Conservation (phyloP, 345 rosid genomes). For the Anacardium occidentale region DNA sequence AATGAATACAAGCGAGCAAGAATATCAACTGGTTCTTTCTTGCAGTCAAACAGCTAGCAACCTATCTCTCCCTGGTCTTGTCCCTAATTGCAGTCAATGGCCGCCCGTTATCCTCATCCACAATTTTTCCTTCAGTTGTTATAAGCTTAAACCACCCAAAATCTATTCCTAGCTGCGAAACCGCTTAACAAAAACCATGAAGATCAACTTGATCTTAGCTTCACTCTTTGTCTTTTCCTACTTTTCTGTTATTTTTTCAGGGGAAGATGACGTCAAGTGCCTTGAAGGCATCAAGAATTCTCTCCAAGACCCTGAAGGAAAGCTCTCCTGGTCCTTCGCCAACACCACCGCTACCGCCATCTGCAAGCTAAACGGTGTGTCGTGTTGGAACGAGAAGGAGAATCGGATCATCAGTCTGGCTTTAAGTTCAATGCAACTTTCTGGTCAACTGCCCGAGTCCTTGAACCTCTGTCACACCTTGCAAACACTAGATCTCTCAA, state of each 20-base stretch:
- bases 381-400: slow-evolving; percentile 61
- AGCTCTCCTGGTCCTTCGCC: slow-evolving; percentile 47
- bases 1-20: neutral
- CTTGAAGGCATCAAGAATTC: slow-evolving; percentile 48
- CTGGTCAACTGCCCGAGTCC: slow-evolving; percentile 51
- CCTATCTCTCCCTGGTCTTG: neutral
- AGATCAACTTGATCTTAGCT: slow-evolving; percentile 21
- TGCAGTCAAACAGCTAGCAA: slow-evolving; percentile 8
- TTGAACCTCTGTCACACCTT: slow-evolving; percentile 51
- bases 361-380: slow-evolving; percentile 53
- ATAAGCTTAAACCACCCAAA: neutral
- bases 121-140: slow-evolving; percentile 18
- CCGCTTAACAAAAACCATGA: slow-evolving; percentile 21
- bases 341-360: slow-evolving; percentile 45
- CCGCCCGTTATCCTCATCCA: slow-evolving; percentile 14
- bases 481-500: slow-evolving; percentile 49
- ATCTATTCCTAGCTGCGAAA: neutral
- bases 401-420: slow-evolving; percentile 43
- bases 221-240: slow-evolving; percentile 1
- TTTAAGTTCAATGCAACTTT: slow-evolving; percentile 37
- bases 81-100: slow-evolving; percentile 38
- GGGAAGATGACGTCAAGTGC: slow-evolving; percentile 53
- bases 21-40: neutral
- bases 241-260: slow-evolving; percentile 13
- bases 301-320: slow-evolving; percentile 35